These are phyloP conservation scores for Neophaeococcomyces mojaviensis DNA, from an alignment of 2,329 filamentous ascomycete species.

Conservation along the genomic window DNA sequence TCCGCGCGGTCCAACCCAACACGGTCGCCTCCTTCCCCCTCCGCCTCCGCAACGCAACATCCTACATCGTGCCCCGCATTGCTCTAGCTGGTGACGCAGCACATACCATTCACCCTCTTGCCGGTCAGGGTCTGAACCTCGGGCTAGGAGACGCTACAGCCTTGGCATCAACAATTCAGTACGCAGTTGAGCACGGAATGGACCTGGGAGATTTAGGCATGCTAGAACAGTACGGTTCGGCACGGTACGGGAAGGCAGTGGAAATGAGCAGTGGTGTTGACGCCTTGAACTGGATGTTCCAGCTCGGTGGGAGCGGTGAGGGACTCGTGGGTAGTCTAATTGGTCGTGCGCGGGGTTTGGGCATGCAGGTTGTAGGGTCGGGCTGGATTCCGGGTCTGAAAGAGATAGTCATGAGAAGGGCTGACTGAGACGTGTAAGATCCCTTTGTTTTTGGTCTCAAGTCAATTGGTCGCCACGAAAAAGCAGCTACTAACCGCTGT, in stretches of 20 bases:
- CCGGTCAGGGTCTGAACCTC: slow-evolving; percentile 89
- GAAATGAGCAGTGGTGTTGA: slow-evolving; percentile 20
- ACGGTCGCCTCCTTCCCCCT: slow-evolving; percentile 86
- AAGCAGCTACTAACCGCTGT: no score
- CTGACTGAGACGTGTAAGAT: slow-evolving; percentile 8
- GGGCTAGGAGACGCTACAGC: slow-evolving; percentile 83
- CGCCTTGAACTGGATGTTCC: slow-evolving; percentile 19
- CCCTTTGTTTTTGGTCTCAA: no score
- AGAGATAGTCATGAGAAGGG: slow-evolving; percentile 20
- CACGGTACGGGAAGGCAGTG: slow-evolving; percentile 60
- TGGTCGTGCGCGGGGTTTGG: slow-evolving; percentile 15
- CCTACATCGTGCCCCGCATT: slow-evolving; percentile 82
- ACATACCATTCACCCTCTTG: slow-evolving; percentile 89
- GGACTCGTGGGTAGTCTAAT: slow-evolving; percentile 14
- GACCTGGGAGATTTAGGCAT: slow-evolving; percentile 74
- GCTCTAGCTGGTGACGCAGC: slow-evolving; percentile 91
- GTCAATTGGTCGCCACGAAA: no score
- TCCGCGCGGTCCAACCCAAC: slow-evolving; percentile 65
- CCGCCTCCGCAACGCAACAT: slow-evolving; percentile 85
- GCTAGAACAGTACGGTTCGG: slow-evolving; percentile 71
- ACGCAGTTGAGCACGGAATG: slow-evolving; percentile 72
- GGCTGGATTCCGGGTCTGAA: slow-evolving; percentile 19
- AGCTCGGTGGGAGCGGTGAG: slow-evolving; percentile 15
- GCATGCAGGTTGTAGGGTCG: slow-evolving; percentile 18
- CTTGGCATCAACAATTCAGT: slow-evolving; percentile 65